Base-by-base conservation (phyloP, 306 rosid species). In the Crotalaria pallida region DNA sequence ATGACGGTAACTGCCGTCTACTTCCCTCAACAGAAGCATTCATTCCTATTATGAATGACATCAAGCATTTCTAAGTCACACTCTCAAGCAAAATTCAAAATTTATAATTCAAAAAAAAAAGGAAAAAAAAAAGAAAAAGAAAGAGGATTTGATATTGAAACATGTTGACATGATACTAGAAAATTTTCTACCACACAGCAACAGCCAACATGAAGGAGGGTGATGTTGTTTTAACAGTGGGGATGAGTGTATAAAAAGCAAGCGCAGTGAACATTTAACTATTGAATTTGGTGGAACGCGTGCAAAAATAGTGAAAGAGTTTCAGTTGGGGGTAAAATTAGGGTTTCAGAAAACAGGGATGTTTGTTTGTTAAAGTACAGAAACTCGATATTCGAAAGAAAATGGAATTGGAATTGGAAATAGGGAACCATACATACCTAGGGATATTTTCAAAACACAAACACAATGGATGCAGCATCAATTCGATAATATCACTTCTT, bases 1-100 rank as follows among this genome's bases (percentile, higher is more conserved):
- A 88, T 48, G 76, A 38, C 0, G 96, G 96, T 78, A 93, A 75
- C 24, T 84, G 86, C 9, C 98, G 88, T 13, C 80, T 78, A 48
- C 67, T 75, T 77, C 84, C 86, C 77, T 78, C 85, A 23, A 33
- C 80, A 65, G 73, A 49, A 71, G 38, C 47, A 74, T 65, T 19
- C 82, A 78, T 78, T 65, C 70, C 82, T 72, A 57, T 22, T 9
- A n/a, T n/a, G n/a, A 22, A 71, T 33, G 29, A 71, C 7, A 53
- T 18, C 57, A 50, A 45, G 17, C 53, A 76, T 51, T 53, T 36
- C 22, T 2, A 57, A 41, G 65, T 49, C 10, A 50, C 29, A 55
- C 41, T 44, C 48, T 44, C 48, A 51, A 66, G 48, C 57, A 57
- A 22, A 57, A 69, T 38, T 38, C 13, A n/a, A n/a, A n/a, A n/a